Conservation (phyloP, 371 early-diverging fungal species). For the Rhizopus sp. region DNA sequence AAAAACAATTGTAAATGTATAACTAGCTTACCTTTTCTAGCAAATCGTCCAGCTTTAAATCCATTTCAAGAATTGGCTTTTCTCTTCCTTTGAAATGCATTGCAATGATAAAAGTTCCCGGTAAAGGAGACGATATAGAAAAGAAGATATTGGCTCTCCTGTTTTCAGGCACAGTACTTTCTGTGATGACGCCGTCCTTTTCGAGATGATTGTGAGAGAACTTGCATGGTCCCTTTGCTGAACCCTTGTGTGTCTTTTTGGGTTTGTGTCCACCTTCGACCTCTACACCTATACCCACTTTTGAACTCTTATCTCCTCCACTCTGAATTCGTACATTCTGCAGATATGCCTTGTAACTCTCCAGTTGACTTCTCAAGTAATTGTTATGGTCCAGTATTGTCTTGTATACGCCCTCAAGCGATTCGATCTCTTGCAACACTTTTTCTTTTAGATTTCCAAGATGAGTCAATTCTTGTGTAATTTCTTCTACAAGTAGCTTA, state of each 20-base stretch:
- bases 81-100: slow-evolving; percentile 91
- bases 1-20: not conserved
- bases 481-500: slow-evolving; percentile 84
- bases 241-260: slow-evolving; percentile 38
- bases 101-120: slow-evolving; percentile 88
- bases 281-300: slow-evolving; percentile 48
- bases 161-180: slow-evolving; percentile 91
- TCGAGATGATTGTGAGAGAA: slow-evolving; percentile 86
- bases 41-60: slow-evolving; percentile 91
- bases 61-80: slow-evolving; percentile 94
- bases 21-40: slow-evolving; percentile 75
- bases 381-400: slow-evolving; percentile 95
- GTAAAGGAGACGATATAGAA: slow-evolving; percentile 82
- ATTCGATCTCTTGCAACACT: slow-evolving; percentile 76
- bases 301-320: slow-evolving; percentile 51
- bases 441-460: slow-evolving; percentile 88
- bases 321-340: slow-evolving; percentile 92
- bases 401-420: slow-evolving; percentile 83
- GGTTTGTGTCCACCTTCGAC: slow-evolving; percentile 42
- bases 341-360: slow-evolving; percentile 92
- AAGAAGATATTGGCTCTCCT: slow-evolving; percentile 88
- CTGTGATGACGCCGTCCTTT: slow-evolving; percentile 90
- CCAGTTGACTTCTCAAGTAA: slow-evolving; percentile 85
- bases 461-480: slow-evolving; percentile 83
- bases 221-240: slow-evolving; percentile 68